A percentile compares a stretch with the other conserved stretches of the same genome.
These are phyloP conservation scores for Cicer arietinum DNA, from an alignment of 306 rosid genomes.

Conservation along the genomic window DNA sequence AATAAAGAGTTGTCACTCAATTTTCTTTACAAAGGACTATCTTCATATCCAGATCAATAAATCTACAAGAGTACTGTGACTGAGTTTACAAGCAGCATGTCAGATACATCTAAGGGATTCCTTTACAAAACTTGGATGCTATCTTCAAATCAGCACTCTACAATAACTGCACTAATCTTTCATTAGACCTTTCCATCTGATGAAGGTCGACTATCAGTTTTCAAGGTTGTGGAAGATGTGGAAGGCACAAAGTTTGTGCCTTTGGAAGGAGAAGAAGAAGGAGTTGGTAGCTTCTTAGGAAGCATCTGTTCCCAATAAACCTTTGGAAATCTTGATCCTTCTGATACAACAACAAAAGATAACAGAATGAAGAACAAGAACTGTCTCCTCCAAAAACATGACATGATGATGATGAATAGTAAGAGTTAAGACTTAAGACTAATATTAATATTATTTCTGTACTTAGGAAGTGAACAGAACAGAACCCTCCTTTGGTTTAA, in stretches of 20 bases:
- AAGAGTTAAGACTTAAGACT: background rate
- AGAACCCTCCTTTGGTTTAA: slow-evolving; percentile 40
- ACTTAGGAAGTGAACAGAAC: background rate
- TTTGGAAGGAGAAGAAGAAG: slow-evolving; percentile 85
- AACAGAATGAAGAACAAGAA: slow-evolving; percentile 62
- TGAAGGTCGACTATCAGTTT: slow-evolving; percentile 46
- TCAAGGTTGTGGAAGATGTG: slow-evolving; percentile 51
- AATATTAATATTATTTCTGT: background rate
- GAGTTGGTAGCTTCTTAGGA: slow-evolving; percentile 88
- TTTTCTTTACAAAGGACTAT: slow-evolving; percentile 53
- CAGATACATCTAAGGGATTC: slow-evolving; percentile 16
- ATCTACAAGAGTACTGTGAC: slow-evolving; percentile 47
- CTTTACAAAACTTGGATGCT: slow-evolving; percentile 37
- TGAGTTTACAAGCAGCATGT: slow-evolving; percentile 39
- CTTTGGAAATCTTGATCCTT: slow-evolving; percentile 72
- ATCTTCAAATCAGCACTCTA: slow-evolving; percentile 38
- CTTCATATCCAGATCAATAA: slow-evolving; percentile 43
- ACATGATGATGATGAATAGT: slow-evolving; percentile 47
- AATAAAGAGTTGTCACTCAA: slow-evolving; percentile 41
- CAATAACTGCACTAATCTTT: slow-evolving; percentile 33
- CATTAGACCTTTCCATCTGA: slow-evolving; percentile 71
- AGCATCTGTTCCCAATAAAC: slow-evolving; percentile 78
- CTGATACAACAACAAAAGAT: slow-evolving; percentile 57
- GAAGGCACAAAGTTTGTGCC: slow-evolving; percentile 66
- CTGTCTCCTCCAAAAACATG: slow-evolving; percentile 58